Conservation (phyloP, 139 green algal genomes). For the Picochlorum costavermella region DNA sequence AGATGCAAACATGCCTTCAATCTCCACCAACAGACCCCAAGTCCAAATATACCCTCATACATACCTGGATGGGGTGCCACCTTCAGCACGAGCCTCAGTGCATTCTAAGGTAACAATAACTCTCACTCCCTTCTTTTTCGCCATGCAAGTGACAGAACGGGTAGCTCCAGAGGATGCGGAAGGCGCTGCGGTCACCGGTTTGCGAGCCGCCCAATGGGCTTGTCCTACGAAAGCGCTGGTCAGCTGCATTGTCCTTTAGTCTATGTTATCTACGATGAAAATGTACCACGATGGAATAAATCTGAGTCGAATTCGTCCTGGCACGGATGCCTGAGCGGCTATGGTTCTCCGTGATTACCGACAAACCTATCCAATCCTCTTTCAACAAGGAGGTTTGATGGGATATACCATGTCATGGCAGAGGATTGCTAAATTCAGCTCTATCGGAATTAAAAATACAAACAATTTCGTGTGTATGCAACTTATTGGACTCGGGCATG, state of each 20-base stretch:
- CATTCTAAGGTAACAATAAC: slow-evolving; percentile 91
- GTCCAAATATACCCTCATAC: neutral
- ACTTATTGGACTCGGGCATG: neutral
- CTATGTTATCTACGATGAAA: too few species aligned
- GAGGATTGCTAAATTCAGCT: too few species aligned
- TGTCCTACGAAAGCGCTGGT: slow-evolving; percentile 50
- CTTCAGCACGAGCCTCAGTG: slow-evolving; percentile 70
- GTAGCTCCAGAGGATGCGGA: neutral
- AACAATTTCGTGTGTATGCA: neutral
- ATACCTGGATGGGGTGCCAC: slow-evolving; percentile 39
- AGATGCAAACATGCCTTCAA: too few species aligned
- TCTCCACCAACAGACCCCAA: too few species aligned
- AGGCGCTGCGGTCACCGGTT: slow-evolving; percentile 30
- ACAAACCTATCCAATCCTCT: too few species aligned
- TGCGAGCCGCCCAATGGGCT: slow-evolving; percentile 20
- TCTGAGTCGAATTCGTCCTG: too few species aligned
- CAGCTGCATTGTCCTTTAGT: slow-evolving; percentile 29
- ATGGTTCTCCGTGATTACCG: too few species aligned
- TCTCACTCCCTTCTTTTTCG: slow-evolving; percentile 48
- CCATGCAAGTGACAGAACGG: slow-evolving; percentile 11
- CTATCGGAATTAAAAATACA: neutral
- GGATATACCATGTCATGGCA: too few species aligned
- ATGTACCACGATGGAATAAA: too few species aligned
- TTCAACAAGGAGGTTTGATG: too few species aligned
- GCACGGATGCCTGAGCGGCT: too few species aligned